Evolutionary conservation across 2,329 filamentous ascomycete species (phyloP).

Genomic region (Grosmannia serpens): DNA sequence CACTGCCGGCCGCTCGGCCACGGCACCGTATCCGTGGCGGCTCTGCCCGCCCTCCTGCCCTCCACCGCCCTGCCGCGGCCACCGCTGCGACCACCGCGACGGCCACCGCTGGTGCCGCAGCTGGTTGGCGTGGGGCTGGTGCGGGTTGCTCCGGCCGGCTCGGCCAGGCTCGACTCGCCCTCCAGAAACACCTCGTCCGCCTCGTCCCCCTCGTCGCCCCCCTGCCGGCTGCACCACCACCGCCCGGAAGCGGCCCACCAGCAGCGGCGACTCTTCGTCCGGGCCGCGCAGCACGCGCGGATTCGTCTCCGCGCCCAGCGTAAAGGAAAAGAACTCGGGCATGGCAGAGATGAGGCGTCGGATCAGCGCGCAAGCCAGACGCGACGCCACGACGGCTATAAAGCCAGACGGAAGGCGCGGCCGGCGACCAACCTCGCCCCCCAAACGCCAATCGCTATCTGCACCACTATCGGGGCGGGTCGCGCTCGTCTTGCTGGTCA

Average conservation of each 20-base stretch:
- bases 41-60: neutral
- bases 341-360: slow-evolving; percentile 23
- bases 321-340: slow-evolving; percentile 57
- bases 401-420: no score
- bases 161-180: no score
- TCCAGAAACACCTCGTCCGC: no score
- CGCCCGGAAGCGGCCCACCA: slow-evolving; percentile 54
- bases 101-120: neutral
- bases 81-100: neutral
- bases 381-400: no score
- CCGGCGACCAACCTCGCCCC: no score
- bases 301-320: slow-evolving; percentile 50
- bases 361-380: no score
- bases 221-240: slow-evolving; percentile 21
- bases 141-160: neutral
- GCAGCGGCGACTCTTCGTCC: slow-evolving; percentile 40
- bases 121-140: slow-evolving; percentile 2
- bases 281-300: slow-evolving; percentile 28
- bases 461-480: no score
- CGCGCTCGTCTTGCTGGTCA: no score
- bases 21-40: neutral
- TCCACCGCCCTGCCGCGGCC: neutral
- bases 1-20: no score
- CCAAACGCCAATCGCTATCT: no score
- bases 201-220: neutral